These are phyloP conservation scores for Chrysosphaeria jannelii DNA, from an alignment of 2,329 filamentous ascomycete species.

Conservation along the genomic window DNA sequence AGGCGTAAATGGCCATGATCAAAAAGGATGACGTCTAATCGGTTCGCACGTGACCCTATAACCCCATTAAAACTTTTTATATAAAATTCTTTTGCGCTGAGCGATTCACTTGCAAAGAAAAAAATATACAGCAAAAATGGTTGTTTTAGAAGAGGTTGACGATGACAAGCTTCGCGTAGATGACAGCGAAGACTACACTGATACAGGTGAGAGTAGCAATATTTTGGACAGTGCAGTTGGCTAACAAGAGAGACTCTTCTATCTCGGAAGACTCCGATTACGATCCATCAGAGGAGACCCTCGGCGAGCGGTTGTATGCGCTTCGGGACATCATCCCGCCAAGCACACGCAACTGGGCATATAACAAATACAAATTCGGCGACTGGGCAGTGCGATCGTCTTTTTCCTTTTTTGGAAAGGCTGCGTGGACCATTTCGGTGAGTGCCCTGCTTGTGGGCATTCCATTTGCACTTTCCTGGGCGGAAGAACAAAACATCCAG, in stretches of 20 bases:
- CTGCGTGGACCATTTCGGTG: constrained; percentile 73
- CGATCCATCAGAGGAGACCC: constrained; percentile 23
- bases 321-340: constrained; percentile 51
- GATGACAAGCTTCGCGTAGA: constrained; percentile 71
- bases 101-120: too few species aligned
- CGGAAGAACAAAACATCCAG: constrained; percentile 85
- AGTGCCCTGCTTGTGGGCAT: constrained; percentile 72
- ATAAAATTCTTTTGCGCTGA: too few species aligned
- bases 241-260: constrained; percentile 30
- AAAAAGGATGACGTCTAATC: too few species aligned
- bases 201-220: constrained; percentile 36
- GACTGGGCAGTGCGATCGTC: constrained; percentile 26
- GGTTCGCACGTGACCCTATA: too few species aligned
- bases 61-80: too few species aligned
- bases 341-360: constrained; percentile 36
- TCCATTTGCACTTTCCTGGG: constrained; percentile 73
- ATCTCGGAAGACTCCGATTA: constrained; percentile 57
- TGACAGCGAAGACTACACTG: constrained; percentile 74
- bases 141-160: constrained; percentile 86
- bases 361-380: constrained; percentile 24
- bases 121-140: constrained; percentile 32
- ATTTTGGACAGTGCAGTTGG: not conserved
- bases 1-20: too few species aligned
- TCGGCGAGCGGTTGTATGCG: constrained; percentile 40
- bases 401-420: constrained; percentile 49